Conservation (phyloP, 495 filamentous ascomycete species). For the Apodospora peruviana region DNA sequence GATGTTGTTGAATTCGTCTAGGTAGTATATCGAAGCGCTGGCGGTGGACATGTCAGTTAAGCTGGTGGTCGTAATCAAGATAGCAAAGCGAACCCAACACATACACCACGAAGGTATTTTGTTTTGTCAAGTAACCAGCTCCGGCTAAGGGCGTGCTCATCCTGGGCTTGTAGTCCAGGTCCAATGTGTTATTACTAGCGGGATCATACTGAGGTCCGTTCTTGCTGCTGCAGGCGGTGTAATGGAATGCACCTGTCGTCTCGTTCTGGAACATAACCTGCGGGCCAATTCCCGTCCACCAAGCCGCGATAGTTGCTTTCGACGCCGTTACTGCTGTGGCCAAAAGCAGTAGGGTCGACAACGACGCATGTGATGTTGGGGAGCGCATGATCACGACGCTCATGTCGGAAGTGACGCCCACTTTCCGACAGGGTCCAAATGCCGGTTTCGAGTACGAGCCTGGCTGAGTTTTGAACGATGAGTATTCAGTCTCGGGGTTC, state of each 20-base stretch:
- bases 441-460: no score
- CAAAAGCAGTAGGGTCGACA: slow-evolving; percentile 13
- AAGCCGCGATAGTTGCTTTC: slow-evolving; percentile 23
- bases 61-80: not conserved
- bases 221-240: slow-evolving; percentile 30
- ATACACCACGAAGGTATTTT: slow-evolving; percentile 16
- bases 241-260: slow-evolving; percentile 26
- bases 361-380: not conserved
- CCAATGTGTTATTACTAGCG: slow-evolving; percentile 15
- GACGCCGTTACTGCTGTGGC: slow-evolving; percentile 15
- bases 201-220: slow-evolving; percentile 21
- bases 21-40: slow-evolving; percentile 30
- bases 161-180: slow-evolving; percentile 19
- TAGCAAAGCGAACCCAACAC: not conserved
- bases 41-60: not conserved
- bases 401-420: no score
- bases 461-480: no score
- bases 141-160: slow-evolving; percentile 30
- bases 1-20: slow-evolving; percentile 14
- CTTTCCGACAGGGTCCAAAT: no score
- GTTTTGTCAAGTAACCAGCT: slow-evolving; percentile 22
- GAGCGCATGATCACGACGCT: no score
- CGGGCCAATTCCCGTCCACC: slow-evolving; percentile 23
- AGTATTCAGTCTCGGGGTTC: no score
- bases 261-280: slow-evolving; percentile 32